Evolutionary conservation across 2,329 filamentous ascomycete species (phyloP).

Genomic region (Colletotrichum sp.): DNA sequence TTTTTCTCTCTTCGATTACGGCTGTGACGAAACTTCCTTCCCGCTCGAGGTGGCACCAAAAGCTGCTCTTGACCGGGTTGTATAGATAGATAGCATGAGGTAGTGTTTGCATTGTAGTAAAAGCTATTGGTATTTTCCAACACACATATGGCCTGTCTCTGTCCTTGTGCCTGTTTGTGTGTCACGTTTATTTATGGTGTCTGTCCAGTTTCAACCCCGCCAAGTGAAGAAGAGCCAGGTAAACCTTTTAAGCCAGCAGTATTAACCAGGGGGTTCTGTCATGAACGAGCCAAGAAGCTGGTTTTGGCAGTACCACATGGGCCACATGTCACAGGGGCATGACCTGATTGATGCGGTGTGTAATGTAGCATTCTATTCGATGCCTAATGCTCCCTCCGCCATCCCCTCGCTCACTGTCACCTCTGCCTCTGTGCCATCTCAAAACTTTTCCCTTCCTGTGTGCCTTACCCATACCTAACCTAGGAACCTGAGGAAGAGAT

Average conservation of each 20-base stretch:
- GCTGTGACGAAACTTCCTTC: not conserved
- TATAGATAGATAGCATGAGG: slow-evolving; percentile 16
- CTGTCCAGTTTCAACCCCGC: not conserved
- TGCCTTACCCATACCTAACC: not conserved
- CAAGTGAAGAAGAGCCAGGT: not conserved
- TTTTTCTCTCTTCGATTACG: not conserved
- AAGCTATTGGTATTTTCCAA: slow-evolving; percentile 12
- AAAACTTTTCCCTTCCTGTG: not conserved
- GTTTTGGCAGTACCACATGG: not conserved
- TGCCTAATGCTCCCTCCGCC: not conserved
- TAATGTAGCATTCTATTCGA: not conserved
- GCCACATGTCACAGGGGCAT: not conserved
- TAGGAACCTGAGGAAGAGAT: not conserved
- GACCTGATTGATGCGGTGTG: not conserved
- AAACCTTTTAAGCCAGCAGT: not conserved
- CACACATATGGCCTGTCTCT: not conserved
- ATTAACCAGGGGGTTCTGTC: not conserved
- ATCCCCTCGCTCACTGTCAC: not conserved
- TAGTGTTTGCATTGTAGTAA: slow-evolving; percentile 18
- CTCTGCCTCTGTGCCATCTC: not conserved
- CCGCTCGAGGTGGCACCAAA: not conserved
- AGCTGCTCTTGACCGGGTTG: not conserved
- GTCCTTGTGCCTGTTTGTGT: not conserved
- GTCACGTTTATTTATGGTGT: not conserved
- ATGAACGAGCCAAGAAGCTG: not conserved